These are phyloP conservation scores for Saturnispora galanensis DNA, from an alignment of 805 yeast species.

Conservation along the genomic window DNA sequence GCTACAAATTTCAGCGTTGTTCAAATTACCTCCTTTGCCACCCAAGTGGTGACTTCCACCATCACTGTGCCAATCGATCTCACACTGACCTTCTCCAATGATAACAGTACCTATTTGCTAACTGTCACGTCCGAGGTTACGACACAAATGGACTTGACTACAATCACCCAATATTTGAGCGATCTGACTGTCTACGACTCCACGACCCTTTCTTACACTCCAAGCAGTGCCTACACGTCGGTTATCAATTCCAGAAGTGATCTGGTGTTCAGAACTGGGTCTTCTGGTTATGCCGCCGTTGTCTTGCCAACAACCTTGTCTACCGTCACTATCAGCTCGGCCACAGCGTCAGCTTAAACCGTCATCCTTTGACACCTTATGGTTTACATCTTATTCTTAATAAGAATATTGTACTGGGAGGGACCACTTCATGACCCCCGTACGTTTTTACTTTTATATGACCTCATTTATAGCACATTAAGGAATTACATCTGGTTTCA, in stretches of 20 bases:
- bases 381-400: neutral
- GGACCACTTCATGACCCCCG: too few relatives aligned
- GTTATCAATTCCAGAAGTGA: constrained; percentile 3
- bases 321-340: constrained; percentile 3
- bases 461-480: too few relatives aligned
- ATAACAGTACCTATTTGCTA: constrained; percentile 20
- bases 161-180: neutral
- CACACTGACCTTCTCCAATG: constrained; percentile 25
- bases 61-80: constrained; percentile 26
- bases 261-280: constrained; percentile 2
- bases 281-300: constrained; percentile 6
- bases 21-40: neutral
- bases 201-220: constrained; percentile 9
- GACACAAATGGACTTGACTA: constrained; percentile 13
- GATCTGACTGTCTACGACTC: constrained; percentile 9
- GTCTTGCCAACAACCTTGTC: constrained; percentile 9
- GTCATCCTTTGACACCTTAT: neutral
- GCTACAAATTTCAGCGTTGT: constrained; percentile 7
- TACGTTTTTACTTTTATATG: too few relatives aligned
- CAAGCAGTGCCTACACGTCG: constrained; percentile 12
- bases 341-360: neutral
- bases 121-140: constrained; percentile 24
- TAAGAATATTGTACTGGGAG: too few relatives aligned
- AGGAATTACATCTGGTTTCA: neutral
- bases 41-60: constrained; percentile 13